These are phyloP conservation scores for Gymnopus androsaceus DNA, from an alignment of 1,284 basidiomycete species.

Conservation along the genomic window DNA sequence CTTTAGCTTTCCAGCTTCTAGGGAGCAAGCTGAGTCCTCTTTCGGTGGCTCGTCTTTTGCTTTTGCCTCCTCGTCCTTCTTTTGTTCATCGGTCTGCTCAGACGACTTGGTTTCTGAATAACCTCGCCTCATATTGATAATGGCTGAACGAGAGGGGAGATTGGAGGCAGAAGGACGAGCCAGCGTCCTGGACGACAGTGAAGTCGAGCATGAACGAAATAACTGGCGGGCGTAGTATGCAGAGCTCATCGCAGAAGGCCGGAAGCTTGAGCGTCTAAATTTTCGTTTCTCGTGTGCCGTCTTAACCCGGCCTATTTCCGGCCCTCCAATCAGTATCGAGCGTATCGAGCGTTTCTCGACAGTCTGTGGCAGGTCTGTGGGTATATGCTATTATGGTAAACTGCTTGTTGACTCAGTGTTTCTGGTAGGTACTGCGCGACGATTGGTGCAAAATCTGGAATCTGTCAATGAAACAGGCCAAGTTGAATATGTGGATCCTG, in stretches of 20 bases:
- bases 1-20: slow-evolving; percentile 53
- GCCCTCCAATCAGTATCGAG: too few relatives aligned
- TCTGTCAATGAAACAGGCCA: too few relatives aligned
- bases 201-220: slow-evolving; percentile 59
- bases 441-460: too few relatives aligned
- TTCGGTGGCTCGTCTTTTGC: slow-evolving; percentile 24
- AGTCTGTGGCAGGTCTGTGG: too few relatives aligned
- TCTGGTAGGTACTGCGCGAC: too few relatives aligned
- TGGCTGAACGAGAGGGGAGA: slow-evolving; percentile 26
- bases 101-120: slow-evolving; percentile 22
- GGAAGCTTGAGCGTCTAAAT: not conserved
- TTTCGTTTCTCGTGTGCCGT: too few relatives aligned
- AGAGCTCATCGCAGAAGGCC: slow-evolving; percentile 46
- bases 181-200: slow-evolving; percentile 48
- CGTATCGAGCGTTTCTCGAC: too few relatives aligned
- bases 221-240: slow-evolving; percentile 49
- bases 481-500: too few relatives aligned
- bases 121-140: slow-evolving; percentile 12
- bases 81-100: slow-evolving; percentile 34
- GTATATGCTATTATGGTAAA: too few relatives aligned
- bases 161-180: slow-evolving; percentile 38
- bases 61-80: slow-evolving; percentile 28
- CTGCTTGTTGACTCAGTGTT: too few relatives aligned
- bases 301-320: too few relatives aligned
- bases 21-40: not conserved